Percentiles rank a stretch among this genome's conserved stretches.
Conservation (phyloP, 139 green algal species). For the Micractinium sp. region DNA sequence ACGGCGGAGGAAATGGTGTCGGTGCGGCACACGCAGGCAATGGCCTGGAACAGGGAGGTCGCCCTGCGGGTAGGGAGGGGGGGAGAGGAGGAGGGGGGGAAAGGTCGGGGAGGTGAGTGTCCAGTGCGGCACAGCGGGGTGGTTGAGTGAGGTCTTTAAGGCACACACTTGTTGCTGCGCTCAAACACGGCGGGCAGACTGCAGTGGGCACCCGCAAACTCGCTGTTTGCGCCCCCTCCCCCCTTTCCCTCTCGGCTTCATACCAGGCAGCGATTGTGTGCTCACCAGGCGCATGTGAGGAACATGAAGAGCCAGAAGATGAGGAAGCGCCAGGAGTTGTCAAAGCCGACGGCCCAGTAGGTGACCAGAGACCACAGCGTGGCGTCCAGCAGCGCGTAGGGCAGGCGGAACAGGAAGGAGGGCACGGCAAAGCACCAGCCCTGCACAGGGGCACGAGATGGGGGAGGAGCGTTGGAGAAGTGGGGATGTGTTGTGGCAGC, state of each 20-base stretch:
- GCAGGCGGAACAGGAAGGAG: conserved; percentile 47
- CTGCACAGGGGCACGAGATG: not conserved
- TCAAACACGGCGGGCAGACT: too few species aligned
- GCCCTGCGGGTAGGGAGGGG: not conserved
- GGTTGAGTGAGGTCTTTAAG: too few species aligned
- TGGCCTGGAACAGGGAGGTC: conserved; percentile 37
- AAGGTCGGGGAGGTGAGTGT: too few species aligned
- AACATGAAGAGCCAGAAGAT: conserved; percentile 39
- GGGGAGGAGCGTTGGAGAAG: not conserved
- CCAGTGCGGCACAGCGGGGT: too few species aligned
- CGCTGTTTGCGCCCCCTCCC: too few species aligned
- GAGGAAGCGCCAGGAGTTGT: conserved; percentile 38
- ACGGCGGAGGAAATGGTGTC: conserved; percentile 41
- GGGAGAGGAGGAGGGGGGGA: not conserved
- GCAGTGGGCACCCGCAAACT: too few species aligned
- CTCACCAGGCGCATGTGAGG: conserved; percentile 31
- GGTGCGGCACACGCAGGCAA: conserved; percentile 35
- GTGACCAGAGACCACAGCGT: conserved; percentile 35
- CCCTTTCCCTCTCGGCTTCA: too few species aligned
- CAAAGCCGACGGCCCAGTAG: conserved; percentile 49
- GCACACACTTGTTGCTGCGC: too few species aligned
- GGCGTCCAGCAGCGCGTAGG: conserved; percentile 45
- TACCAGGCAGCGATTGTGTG: not conserved
- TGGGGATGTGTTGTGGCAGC: too few species aligned
- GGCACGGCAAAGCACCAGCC: conserved; percentile 49